phyloP scores from a whole-genome alignment of 2,329 filamentous ascomycete genomes.

The Pestalotiopsis sp. region DNA sequence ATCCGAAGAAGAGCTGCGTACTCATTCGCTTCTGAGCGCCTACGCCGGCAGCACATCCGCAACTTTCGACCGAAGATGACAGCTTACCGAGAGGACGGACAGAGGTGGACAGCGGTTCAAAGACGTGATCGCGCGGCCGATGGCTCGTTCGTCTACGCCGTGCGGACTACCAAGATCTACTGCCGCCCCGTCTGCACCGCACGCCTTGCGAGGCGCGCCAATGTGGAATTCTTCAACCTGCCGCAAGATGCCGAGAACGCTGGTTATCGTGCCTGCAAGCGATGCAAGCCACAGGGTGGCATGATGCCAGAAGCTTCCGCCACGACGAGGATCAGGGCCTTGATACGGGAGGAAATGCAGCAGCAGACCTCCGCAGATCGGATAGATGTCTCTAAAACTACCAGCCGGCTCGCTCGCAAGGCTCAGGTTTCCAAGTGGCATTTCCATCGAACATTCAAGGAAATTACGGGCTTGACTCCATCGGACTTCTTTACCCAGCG shows the following conservation, averaged over 20 bases:
- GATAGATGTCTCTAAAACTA: neutral
- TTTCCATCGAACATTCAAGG: conserved; percentile 13
- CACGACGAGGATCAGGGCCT: neutral
- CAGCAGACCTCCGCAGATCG: neutral
- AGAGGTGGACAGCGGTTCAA: neutral
- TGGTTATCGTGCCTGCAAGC: conserved; percentile 24
- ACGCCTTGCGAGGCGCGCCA: conserved; percentile 61
- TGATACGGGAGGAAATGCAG: neutral
- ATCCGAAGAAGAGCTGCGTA: no score
- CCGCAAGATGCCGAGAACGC: conserved; percentile 44
- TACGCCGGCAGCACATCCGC: no score
- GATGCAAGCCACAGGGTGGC: conserved; percentile 21
- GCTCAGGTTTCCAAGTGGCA: conserved; percentile 13
- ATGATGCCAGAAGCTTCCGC: conserved; percentile 8
- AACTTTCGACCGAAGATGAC: neutral
- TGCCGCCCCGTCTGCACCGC: conserved; percentile 64
- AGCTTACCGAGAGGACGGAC: neutral
- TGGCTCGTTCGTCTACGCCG: conserved; percentile 43
- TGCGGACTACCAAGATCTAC: conserved; percentile 52
- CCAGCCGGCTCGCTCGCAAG: neutral
- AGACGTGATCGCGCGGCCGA: conserved; percentile 1
- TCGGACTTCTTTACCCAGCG: neutral
- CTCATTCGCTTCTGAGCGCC: no score
- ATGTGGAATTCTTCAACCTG: conserved; percentile 57
- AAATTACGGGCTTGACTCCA: conserved; percentile 1